These are phyloP conservation scores for Marchantia paleacea DNA, from an alignment of 225 moss, liverwort and hornwort species.

Conservation along the genomic window DNA sequence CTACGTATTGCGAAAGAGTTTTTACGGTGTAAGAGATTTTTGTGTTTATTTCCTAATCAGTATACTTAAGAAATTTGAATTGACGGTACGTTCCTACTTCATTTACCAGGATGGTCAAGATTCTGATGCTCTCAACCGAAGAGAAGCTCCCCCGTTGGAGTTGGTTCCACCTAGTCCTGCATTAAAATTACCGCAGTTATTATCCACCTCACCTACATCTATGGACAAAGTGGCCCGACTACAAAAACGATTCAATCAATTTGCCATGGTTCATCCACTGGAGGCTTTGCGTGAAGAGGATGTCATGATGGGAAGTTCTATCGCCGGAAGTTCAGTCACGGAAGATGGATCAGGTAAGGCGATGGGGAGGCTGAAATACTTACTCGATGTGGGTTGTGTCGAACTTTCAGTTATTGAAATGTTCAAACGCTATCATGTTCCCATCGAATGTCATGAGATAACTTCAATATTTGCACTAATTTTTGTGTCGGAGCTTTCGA, in stretches of 20 bases:
- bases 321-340: constrained; percentile 30
- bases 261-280: constrained; percentile 35
- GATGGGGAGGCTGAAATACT: not conserved
- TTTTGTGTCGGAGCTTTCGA: not conserved
- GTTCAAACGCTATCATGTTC: no score
- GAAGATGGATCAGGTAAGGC: constrained; percentile 46
- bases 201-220: constrained; percentile 48
- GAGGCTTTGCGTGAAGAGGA: constrained; percentile 49
- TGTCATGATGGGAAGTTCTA: constrained; percentile 32
- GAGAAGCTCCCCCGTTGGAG: constrained; percentile 33
- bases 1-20: not conserved
- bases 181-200: constrained; percentile 43
- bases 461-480: no score
- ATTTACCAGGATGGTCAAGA: constrained; percentile 30
- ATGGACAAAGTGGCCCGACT: constrained; percentile 42
- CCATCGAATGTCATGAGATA: not conserved
- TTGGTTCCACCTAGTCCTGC: constrained; percentile 48
- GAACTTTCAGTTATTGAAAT: no score
- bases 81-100: not conserved
- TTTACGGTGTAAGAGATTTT: not conserved
- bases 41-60: not conserved
- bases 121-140: constrained; percentile 17
- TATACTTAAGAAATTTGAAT: not conserved
- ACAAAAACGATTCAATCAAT: constrained; percentile 41
- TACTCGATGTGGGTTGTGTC: not conserved